Evolutionary conservation across 176 grass and related monocot genomes (phyloP), one percentile per base, ranked within the genome.

Genomic region (Lolium rigidum): DNA sequence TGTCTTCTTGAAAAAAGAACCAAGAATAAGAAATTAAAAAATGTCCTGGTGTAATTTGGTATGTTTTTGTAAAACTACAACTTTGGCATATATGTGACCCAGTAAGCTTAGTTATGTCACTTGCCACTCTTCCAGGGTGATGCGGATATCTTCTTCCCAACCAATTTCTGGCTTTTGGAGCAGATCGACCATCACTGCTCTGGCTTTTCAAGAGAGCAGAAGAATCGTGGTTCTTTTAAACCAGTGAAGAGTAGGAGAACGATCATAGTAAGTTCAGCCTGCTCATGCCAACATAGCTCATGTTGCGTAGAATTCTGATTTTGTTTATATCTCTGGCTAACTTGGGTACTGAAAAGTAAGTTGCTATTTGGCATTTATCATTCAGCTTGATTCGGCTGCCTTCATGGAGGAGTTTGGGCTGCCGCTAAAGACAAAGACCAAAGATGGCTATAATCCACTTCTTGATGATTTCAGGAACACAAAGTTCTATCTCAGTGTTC

Each of bases 381-480:
- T 76, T 83, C 80, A 98, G 97, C 90, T 98, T 66, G 90, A 98
- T 79, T 89, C 86, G 3, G 89, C 94, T 47, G 90, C 92, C 6
- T 98, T 95, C 76, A 94, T 95, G 97, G 94, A 95, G 74, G 97
- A 98, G 86, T 98, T 96, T 92, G 92, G 92, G 7, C 63, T 96
- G 80, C 97, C 97, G 75, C 18, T 90, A 51, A 98, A 98, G 87
- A 95, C 97, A 0, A 96, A 77, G 90, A 96, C 92, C 31, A 96
- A 94, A 83, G 94, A 99, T 71, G 94, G 94, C 61, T 96, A 94
- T 11, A 99, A 96, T 91, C 97, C 94, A 77, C 92, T 99, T 39
- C 86, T 94, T 41, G 92, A 99, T 82, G 92, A 99, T 86, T 99
- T 99, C 85, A 96, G 83, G 86, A 96, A 96, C 84, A 98, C 97